These are phyloP conservation scores for Cicer judaicum DNA, from an alignment of 306 rosid genomes.

Conservation along the genomic window DNA sequence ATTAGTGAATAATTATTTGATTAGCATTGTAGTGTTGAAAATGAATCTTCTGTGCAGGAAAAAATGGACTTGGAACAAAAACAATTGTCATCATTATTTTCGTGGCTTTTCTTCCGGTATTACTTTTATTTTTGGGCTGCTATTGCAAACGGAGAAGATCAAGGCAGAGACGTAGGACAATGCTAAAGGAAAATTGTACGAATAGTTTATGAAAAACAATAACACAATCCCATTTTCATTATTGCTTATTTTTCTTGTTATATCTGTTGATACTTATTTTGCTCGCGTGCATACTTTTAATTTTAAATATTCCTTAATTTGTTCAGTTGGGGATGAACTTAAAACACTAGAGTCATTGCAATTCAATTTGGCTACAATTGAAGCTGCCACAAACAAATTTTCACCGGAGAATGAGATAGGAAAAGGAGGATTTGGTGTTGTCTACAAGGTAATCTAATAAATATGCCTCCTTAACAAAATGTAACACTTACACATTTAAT, in stretches of 20 bases:
- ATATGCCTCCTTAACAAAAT: too few relatives aligned
- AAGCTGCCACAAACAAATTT: slow-evolving; percentile 58
- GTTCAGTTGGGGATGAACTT: slow-evolving; percentile 34
- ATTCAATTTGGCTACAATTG: slow-evolving; percentile 48
- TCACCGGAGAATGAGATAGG: slow-evolving; percentile 50
- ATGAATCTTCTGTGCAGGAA: slow-evolving; percentile 34
- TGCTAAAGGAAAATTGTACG: slow-evolving; percentile 43
- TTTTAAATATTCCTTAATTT: not conserved
- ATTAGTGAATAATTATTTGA: too few relatives aligned
- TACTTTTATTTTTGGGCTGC: slow-evolving; percentile 29
- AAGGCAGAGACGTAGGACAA: slow-evolving; percentile 26
- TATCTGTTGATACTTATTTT: too few relatives aligned
- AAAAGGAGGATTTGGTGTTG: slow-evolving; percentile 62
- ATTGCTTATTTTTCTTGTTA: not conserved
- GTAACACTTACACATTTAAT: too few relatives aligned
- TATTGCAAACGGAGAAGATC: slow-evolving; percentile 26
- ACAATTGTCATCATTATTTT: slow-evolving; percentile 37
- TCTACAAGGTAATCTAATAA: slow-evolving; percentile 50
- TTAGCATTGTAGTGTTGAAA: not conserved
- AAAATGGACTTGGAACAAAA: not conserved
- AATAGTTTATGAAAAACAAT: not conserved
- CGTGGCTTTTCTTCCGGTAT: slow-evolving; percentile 1
- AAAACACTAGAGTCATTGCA: slow-evolving; percentile 49
- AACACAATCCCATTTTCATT: not conserved
- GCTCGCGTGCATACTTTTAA: not conserved